phyloP scores from a whole-genome alignment of 1,284 basidiomycete species.

The Leccinum pachyderme region DNA sequence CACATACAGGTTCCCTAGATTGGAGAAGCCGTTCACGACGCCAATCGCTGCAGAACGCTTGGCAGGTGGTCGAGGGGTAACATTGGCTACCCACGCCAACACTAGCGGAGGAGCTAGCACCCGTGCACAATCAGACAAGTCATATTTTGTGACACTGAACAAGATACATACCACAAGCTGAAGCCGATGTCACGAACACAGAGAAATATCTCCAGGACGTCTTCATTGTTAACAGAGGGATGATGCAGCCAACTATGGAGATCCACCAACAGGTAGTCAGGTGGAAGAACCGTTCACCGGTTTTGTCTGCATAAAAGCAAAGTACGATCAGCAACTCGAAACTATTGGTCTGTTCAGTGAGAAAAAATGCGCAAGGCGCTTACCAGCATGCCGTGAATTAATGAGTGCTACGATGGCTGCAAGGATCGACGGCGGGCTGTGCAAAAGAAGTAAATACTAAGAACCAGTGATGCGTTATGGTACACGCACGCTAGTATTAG shows the following conservation, averaged over 20 bases:
- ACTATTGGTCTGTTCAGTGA: not conserved
- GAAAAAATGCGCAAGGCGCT: conserved; percentile 10
- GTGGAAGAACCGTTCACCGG: conserved; percentile 2
- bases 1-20: conserved; percentile 32
- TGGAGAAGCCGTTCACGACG: conserved; percentile 32
- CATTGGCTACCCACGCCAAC: conserved; percentile 60
- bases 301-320: not conserved
- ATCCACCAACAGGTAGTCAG: conserved; percentile 44
- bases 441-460: not conserved
- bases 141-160: too few species aligned
- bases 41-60: conserved; percentile 48
- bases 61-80: conserved; percentile 61
- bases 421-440: conserved; percentile 63
- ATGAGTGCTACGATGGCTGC: conserved; percentile 52
- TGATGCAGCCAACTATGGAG: conserved; percentile 61
- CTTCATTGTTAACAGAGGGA: conserved; percentile 54
- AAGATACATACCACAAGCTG: conserved; percentile 45
- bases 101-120: not conserved
- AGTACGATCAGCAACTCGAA: not conserved
- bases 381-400: conserved; percentile 69
- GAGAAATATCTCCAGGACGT: conserved; percentile 59
- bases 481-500: conserved; percentile 58
- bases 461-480: not conserved
- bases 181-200: conserved; percentile 63
- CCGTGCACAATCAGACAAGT: not conserved